Evolutionary conservation across 2,329 filamentous ascomycete species (phyloP), one percentile per base, ranked within the genome.

Genomic region (Scytalidium sp.): DNA sequence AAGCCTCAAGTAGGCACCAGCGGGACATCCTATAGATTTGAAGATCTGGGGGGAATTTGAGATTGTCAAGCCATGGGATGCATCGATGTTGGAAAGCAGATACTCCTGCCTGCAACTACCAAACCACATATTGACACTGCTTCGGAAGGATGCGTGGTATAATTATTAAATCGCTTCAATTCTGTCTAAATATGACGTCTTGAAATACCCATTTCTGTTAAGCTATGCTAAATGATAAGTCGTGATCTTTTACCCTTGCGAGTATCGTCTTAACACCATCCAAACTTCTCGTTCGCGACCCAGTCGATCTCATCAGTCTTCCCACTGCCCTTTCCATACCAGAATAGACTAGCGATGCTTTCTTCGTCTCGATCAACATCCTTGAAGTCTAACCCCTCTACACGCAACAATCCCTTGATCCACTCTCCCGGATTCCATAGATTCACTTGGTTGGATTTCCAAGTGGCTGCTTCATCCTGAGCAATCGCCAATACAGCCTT

Each of bases 391-490:
- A 90, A 58, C 8, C 74, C 75, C 2, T 71, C 68, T 21, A 60
- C 63, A 36, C 74, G 67, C 1, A 84, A 68, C 39, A 86, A 59
- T 15, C 65, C 54, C 63, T 65, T 65, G 21, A 84, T 64, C 54
- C 76, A 60, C 6, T 79, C 71, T 3, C 78, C 79, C 0, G 92
- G 91, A 63, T 94, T 96, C 93, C 93, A 97, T 46, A 93, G 73
- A 64, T 91, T 80, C 3, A 96, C 81, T 42, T 81, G 76, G 39
- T 76, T 74, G 70, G 90, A 82, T 41, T 79, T 73, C 87, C 89
- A 96, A 50, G 81, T 74, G 3, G 74, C 69, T 2, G 92, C 92
- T 67, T 95, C 83, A 8, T 70, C 69, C 60, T 86, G 83, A 3
- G 90, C 91, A 41, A 84, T 73, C 40, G 71, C 68, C 41, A 96